Conservation (phyloP, 768 basidiomycete genomes). For the Calocera cornea region DNA sequence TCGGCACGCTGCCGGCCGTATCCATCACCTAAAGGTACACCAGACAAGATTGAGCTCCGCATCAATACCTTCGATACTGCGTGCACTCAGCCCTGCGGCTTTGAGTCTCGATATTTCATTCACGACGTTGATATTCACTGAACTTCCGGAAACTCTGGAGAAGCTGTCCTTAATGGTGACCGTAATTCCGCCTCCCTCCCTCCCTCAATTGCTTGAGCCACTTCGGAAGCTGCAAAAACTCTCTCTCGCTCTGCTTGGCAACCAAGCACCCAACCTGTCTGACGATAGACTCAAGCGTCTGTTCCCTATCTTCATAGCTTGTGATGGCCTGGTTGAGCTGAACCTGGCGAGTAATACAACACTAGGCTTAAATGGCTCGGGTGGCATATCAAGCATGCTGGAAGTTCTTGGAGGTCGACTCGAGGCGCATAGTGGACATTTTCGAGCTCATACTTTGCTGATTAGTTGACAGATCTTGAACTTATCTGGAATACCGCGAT, state of each 20-base stretch:
- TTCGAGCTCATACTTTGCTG: too few species aligned
- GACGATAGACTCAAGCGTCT: constrained; percentile 37
- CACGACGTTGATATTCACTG: constrained; percentile 25
- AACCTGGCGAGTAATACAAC: constrained; percentile 54
- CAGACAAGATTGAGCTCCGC: background rate
- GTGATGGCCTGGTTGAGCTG: constrained; percentile 34
- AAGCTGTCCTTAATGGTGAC: constrained; percentile 57
- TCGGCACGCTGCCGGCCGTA: background rate
- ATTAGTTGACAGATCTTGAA: constrained; percentile 55
- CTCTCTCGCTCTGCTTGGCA: constrained; percentile 41
- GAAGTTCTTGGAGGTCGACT: constrained; percentile 31
- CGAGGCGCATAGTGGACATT: too few species aligned
- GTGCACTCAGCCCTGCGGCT: background rate
- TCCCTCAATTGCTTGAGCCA: constrained; percentile 29
- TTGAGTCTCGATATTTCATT: constrained; percentile 48
- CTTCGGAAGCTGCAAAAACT: constrained; percentile 36
- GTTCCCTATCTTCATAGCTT: constrained; percentile 29
- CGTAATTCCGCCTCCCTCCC: constrained; percentile 27
- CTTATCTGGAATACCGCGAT: constrained; percentile 37
- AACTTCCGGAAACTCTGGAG: constrained; percentile 26
- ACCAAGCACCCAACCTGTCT: constrained; percentile 41
- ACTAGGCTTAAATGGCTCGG: constrained; percentile 30
- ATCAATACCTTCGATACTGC: background rate
- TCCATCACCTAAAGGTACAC: background rate
- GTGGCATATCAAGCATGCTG: constrained; percentile 26